phyloP scores from a whole-genome alignment of 2,329 filamentous ascomycete genomes.

The Curvularia verruculosa region DNA sequence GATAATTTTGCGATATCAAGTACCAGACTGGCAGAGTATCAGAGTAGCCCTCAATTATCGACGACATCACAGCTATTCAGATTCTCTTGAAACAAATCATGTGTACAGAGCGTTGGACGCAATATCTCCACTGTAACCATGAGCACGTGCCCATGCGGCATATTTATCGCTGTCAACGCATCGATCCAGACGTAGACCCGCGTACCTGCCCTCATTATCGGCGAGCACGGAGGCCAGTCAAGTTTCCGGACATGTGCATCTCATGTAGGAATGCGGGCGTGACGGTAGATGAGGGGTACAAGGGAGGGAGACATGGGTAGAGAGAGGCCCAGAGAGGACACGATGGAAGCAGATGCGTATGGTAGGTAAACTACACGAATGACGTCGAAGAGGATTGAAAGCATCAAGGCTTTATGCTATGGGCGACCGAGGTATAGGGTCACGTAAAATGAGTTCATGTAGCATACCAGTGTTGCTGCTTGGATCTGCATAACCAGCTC shows the following conservation, averaged over 20 bases:
- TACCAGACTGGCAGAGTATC: neutral
- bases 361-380: too few relatives aligned
- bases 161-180: neutral
- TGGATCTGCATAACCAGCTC: too few relatives aligned
- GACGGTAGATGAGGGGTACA: conserved; percentile 4
- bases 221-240: neutral
- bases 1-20: too few relatives aligned
- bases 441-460: too few relatives aligned
- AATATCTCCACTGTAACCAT: conserved; percentile 9
- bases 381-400: too few relatives aligned
- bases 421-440: too few relatives aligned
- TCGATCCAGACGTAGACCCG: neutral
- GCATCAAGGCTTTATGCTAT: too few relatives aligned
- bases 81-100: neutral
- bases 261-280: neutral
- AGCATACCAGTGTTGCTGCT: too few relatives aligned
- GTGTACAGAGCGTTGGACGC: conserved; percentile 6
- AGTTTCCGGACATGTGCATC: conserved; percentile 4
- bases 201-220: neutral
- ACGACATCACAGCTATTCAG: neutral
- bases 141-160: conserved; percentile 2
- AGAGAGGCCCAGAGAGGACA: too few relatives aligned
- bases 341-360: too few relatives aligned
- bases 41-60: neutral
- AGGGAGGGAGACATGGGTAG: conserved; percentile 2